Percentiles rank a stretch among this genome's conserved stretches.
Evolutionary conservation across 805 yeast species (phyloP).

Genomic region (Metschnikowia borealis): DNA sequence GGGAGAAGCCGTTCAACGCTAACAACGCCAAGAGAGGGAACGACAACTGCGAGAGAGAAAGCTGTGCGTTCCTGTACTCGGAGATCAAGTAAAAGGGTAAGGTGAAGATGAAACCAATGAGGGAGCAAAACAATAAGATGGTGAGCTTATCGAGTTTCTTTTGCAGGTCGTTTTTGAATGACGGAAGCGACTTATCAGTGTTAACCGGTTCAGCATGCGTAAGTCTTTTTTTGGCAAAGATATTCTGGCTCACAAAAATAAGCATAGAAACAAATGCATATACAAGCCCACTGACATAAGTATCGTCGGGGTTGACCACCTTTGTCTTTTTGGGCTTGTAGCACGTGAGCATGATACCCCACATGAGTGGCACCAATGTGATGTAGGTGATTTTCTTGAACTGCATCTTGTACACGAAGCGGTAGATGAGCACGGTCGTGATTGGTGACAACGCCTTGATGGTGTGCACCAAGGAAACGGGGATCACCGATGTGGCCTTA

Average conservation of each 20-base stretch:
- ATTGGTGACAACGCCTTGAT: conserved; percentile 89
- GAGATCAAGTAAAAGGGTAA: conserved; percentile 60
- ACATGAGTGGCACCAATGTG: conserved; percentile 72
- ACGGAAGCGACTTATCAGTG: conserved; percentile 20
- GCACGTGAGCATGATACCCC: conserved; percentile 83
- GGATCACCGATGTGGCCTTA: conserved; percentile 86
- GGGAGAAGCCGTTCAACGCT: conserved; percentile 61
- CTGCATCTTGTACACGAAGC: conserved; percentile 51
- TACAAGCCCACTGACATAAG: conserved; percentile 37
- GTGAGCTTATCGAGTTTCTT: conserved; percentile 64
- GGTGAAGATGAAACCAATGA: conserved; percentile 63
- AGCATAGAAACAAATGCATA: conserved; percentile 55
- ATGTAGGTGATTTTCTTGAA: conserved; percentile 68
- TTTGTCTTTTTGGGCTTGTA: conserved; percentile 39
- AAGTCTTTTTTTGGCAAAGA: conserved; percentile 70
- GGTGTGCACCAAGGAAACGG: conserved; percentile 93
- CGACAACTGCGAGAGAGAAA: conserved; percentile 31
- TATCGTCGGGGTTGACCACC: conserved; percentile 10
- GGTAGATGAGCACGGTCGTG: conserved; percentile 77
- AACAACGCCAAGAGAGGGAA: conserved; percentile 36
- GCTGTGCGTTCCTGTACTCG: conserved; percentile 38
- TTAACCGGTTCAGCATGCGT: conserved; percentile 41
- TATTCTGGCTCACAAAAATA: conserved; percentile 74
- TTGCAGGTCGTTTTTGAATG: conserved; percentile 19
- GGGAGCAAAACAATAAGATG: conserved; percentile 66